Evolutionary conservation across 495 filamentous ascomycete species (phyloP).

Genomic region (Hypomontagnella monticulosa): DNA sequence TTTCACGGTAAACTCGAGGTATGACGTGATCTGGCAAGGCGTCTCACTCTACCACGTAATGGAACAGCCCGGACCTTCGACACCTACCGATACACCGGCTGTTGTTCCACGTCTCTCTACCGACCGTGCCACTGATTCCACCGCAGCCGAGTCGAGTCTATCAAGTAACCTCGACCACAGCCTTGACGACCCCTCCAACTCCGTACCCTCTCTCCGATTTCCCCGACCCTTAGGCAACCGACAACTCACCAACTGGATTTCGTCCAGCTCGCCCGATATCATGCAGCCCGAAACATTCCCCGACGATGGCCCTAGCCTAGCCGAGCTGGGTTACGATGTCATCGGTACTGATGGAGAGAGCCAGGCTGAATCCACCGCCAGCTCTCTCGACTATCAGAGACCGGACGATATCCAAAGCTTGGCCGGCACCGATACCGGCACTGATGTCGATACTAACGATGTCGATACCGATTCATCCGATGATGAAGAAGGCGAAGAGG

Average conservation of each 20-base stretch:
- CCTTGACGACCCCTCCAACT: conserved; percentile 35
- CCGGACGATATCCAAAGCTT: conserved; percentile 65
- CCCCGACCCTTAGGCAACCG: conserved; percentile 59
- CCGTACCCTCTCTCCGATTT: conserved; percentile 58
- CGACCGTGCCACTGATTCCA: conserved; percentile 25
- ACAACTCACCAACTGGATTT: conserved; percentile 62
- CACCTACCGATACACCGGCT: conserved; percentile 39
- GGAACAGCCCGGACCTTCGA: conserved; percentile 50
- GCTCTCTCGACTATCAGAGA: conserved; percentile 59
- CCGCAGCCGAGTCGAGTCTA: conserved; percentile 26
- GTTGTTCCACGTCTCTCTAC: conserved; percentile 33
- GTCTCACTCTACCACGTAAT: conserved; percentile 53
- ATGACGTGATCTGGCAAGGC: conserved; percentile 50
- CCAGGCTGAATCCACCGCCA: conserved; percentile 50
- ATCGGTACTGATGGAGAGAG: conserved; percentile 64
- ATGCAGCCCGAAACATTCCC: conserved; percentile 54
- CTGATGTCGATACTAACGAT: conserved; percentile 47
- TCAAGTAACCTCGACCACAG: conserved; percentile 15
- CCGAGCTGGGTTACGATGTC: conserved; percentile 67
- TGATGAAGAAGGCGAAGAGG: conserved; percentile 53
- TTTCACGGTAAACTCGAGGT: conserved; percentile 42
- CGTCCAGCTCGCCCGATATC: conserved; percentile 58
- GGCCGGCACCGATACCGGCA: conserved; percentile 58
- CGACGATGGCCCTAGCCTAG: conserved; percentile 56
- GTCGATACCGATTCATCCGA: conserved; percentile 49